A percentile compares a stretch with the other conserved stretches of the same genome.
phyloP scores from a whole-genome alignment of 1,284 basidiomycete genomes.

The Mycena sp. region DNA sequence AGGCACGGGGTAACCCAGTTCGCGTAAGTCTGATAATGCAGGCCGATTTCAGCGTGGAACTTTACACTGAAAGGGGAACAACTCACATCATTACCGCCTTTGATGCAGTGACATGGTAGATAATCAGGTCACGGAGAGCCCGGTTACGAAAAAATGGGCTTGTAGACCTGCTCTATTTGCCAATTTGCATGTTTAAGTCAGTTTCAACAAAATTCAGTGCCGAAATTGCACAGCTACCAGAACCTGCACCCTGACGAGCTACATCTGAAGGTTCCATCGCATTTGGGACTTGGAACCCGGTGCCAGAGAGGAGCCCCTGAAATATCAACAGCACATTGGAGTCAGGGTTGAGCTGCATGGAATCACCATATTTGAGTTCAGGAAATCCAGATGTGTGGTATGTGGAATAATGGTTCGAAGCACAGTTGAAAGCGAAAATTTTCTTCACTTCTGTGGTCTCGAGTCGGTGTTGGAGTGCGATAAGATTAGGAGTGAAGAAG shows the following conservation, averaged over 20 bases:
- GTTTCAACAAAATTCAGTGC: constrained; percentile 5
- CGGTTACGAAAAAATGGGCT: constrained; percentile 1
- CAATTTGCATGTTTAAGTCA: not conserved
- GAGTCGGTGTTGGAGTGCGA: not conserved
- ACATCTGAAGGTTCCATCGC: not conserved
- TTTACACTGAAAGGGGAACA: not conserved
- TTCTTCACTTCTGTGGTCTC: not conserved
- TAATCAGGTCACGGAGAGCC: not conserved
- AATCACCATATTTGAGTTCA: not conserved
- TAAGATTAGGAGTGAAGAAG: not conserved
- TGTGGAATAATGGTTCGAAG: not conserved
- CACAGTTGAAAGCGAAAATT: not conserved
- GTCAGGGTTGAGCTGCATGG: not conserved
- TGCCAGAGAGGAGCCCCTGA: not conserved
- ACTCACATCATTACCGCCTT: not conserved
- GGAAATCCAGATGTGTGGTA: not conserved
- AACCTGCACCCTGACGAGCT: not conserved
- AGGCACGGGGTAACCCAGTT: not conserved
- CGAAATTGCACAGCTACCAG: constrained; percentile 8
- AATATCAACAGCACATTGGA: not conserved
- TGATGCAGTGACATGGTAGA: not conserved
- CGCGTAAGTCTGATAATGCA: not conserved
- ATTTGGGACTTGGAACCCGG: not conserved
- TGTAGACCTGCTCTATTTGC: not conserved
- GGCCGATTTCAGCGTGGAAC: not conserved